Base-by-base conservation (phyloP, 192 early-diverging fungal species). In the Entomortierella parvispora region DNA sequence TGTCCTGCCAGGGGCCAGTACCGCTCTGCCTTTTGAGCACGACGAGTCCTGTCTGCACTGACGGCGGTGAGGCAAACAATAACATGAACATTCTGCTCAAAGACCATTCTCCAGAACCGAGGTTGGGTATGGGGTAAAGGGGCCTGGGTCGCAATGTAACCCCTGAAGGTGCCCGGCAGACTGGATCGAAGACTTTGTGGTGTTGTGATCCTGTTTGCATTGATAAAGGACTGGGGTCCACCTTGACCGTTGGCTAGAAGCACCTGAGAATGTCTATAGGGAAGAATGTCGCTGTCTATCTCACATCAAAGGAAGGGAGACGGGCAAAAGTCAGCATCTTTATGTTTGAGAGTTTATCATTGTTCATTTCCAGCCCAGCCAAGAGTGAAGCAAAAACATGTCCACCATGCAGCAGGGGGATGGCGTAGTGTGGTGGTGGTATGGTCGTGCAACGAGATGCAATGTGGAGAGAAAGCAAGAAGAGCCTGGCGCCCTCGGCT, bases 91-190 rank as follows among this genome's bases (percentile, higher is more conserved):
- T 85, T 65, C 40, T 96, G 90, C 69, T 99, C 93, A 84, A 88
- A 87, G 5, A 93, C 82, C 94, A 97, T 95, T 67, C 84, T 84
- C 97, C 97, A 99, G 77, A 99, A 97, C 58, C 94, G 94, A 28
- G 79, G 61, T 25, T 89, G 78, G 0, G 95, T 97, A 12, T 82
- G 79, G 0, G 83, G 85, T 44, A 96, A 67, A 9, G 97, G 97
- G 0, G 95, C 97, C 69, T 99, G 97, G 11, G 93, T 88, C 0
- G 91, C 90, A 78, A 99, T 97, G 64, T 95, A 99, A 18, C 72
- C 64, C 91, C 93, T 18, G 45, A 50, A 76, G 23, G 55, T 20
- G 2, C 15, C 2, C 2, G 72, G 72, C 4, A 76, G 64, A 18
- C 68, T 74, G 11, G 79, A 17, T 11, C 69, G 60, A 32, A 87